Evolutionary conservation across 2,329 filamentous ascomycete genomes (phyloP).

Genomic region (Neofusicoccum laricinum): DNA sequence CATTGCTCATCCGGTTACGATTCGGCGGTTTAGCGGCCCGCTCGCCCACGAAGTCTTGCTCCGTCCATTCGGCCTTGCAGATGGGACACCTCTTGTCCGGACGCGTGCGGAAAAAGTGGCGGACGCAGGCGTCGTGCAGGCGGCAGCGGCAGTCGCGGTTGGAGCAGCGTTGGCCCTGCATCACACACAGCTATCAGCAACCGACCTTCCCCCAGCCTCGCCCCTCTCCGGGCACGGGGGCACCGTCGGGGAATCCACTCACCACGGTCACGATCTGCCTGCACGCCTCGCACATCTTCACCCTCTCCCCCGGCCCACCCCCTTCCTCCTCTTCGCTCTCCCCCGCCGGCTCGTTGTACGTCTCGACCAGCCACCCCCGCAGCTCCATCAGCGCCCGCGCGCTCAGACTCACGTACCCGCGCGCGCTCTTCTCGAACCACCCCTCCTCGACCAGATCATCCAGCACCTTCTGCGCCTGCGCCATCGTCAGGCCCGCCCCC

Average conservation of each 20-base stretch:
- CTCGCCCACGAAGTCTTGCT: conserved; percentile 13
- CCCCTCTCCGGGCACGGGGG: no score
- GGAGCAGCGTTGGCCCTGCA: conserved; percentile 19
- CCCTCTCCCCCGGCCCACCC: conserved; percentile 53
- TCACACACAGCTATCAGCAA: background rate
- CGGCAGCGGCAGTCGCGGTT: conserved; percentile 17
- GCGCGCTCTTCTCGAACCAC: conserved; percentile 75
- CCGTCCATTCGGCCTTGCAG: conserved; percentile 29
- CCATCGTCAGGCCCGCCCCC: conserved; percentile 61
- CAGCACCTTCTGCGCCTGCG: conserved; percentile 73
- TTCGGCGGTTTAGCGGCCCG: background rate
- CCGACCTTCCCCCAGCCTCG: no score
- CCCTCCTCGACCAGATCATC: conserved; percentile 69
- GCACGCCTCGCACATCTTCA: conserved; percentile 87
- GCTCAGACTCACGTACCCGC: conserved; percentile 72
- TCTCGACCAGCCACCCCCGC: conserved; percentile 76
- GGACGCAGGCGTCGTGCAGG: conserved; percentile 33
- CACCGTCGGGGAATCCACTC: background rate
- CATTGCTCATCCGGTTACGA: background rate
- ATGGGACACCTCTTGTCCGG: conserved; percentile 27
- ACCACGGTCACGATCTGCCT: conserved; percentile 78
- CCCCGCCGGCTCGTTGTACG: conserved; percentile 71
- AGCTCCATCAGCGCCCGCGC: conserved; percentile 82
- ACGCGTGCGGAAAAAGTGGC: conserved; percentile 27
- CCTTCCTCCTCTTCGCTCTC: conserved; percentile 36